Conservation (phyloP, 345 rosid genomes). For the Linum tenue region DNA sequence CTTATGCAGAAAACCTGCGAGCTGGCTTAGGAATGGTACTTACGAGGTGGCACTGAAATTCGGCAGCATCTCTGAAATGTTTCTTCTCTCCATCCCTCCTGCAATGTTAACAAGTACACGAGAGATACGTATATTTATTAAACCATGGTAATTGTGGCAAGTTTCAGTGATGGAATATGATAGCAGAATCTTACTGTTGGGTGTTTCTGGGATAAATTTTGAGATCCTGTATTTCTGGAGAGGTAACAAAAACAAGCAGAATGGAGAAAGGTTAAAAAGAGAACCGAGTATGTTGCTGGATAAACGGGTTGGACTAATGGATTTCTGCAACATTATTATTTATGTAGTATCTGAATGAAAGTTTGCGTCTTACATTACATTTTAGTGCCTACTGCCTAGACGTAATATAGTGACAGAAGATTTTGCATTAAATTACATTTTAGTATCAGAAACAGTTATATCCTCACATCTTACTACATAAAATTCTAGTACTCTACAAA, state of each 20-base stretch:
- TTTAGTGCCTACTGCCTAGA: no score
- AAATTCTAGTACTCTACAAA: no score
- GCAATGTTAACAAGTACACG: background rate
- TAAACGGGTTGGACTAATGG: no score
- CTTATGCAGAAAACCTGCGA: background rate
- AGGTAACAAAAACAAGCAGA: background rate
- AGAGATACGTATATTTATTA: background rate
- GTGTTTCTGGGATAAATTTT: slow-evolving; percentile 44
- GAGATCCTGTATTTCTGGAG: slow-evolving; percentile 59
- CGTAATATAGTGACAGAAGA: no score
- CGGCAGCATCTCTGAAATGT: slow-evolving; percentile 45
- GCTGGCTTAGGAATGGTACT: slow-evolving; percentile 4
- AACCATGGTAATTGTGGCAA: background rate
- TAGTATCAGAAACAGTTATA: no score
- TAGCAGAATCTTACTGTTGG: slow-evolving; percentile 24
- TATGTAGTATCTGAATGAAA: no score
- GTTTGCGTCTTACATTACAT: no score
- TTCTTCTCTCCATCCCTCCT: slow-evolving; percentile 48
- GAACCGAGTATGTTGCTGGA: no score
- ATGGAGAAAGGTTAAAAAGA: background rate
- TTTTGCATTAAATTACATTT: no score
- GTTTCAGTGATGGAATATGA: background rate
- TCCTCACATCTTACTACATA: no score
- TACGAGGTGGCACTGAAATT: slow-evolving; percentile 46
- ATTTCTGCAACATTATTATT: no score